Evolutionary conservation across 78 protist genomes (phyloP), one percentile per base, ranked within the genome.

Genomic region (Dictyostelium brefeldianum): DNA sequence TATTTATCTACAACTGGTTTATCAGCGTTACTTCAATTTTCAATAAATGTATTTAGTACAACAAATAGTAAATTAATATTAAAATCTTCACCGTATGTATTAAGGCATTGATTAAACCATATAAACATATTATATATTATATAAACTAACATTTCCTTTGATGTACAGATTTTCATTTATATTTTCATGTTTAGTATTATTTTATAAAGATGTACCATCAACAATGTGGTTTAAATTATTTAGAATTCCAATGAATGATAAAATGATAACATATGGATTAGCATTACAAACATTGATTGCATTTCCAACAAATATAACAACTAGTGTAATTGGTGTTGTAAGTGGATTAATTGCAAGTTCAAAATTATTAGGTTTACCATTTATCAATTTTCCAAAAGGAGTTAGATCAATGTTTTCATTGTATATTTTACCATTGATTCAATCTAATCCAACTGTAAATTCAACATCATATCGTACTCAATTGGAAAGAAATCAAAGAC

Each of bases 191-290:
- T 62, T 85, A 54, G 81, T 85, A 12, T 48, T 85, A 51, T 85
- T 57, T 71, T 85, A 53, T 51, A 85, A 59, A 59, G 92, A 85
- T 31, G 65, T 85, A 59, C 92, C 92, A 47, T 46, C 92, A 36
- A 85, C 83, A 46, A 29, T 22, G 50, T 85, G 92, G 92, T 85
- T 85, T 51, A 73, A 50, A 57, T 46, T 85, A n/a, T 59, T 85
- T 59, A 53, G 57, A 36, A 41, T 85, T 15, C 81, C 81, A 56
- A 29, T 85, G 22, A 74, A 41, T 8, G 92, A 85, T 31, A 85
- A 85, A 31, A 43, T 75, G 20, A 18, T 85, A 6, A 59, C 83
- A 7, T 85, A 85, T 74, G 15, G 64, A n/a, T 27, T 75, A 10
- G 50, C 83, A 43, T 9, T n/a, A 9, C 83, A 71, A 46, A 22